Evolutionary conservation across 1,139 yeast species (phyloP), one percentile per base, ranked within the genome.

Genomic region (Saccharomyces hybrid): DNA sequence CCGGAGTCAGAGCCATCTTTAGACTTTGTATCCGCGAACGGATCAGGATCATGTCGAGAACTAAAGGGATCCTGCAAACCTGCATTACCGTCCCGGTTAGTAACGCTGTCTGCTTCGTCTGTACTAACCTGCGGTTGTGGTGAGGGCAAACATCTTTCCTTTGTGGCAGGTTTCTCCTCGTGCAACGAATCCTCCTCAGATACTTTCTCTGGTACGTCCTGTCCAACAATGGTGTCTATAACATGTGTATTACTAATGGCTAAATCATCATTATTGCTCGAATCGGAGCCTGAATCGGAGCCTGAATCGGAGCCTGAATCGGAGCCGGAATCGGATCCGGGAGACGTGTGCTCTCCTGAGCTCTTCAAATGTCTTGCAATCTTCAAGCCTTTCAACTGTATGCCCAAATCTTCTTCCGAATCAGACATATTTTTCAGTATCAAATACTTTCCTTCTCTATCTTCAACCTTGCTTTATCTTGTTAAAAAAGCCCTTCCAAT

Each of bases 341-440:
- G 9, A 41, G 8, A 9, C 3, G 25, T 38, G 5, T 5, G 25
- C 25, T 38, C 46, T 7, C 26, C 46, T 4, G 46, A 44, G 16
- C 31, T 46, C 38, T 38, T 42, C 14, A 56, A 23, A 46, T 51
- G 51, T 32, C 55, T 57, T 4, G 59, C 49, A 9, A 64, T 53
- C 51, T 64, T 65, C 25, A 65, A 55, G 34, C 64, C 64, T 54
- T 59, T 64, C 54, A 67, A 52, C 27, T 59, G 60, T 11, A 62
- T 25, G 13, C 64, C 68, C 26, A 67, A 55, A 51, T 61, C 68
- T 23, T 63, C 65, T 28, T 61, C 65, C 20, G 57, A 49, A 47
- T 59, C 59, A 5, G 61, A 53, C 61, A 60, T 59, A 1, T 42
- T 26, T n/a, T 7, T 20, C 23, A 13, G 26, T 9, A 4, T 2